phyloP scores from a whole-genome alignment of 805 yeast species.

The Saccharomycopsis sp. region DNA sequence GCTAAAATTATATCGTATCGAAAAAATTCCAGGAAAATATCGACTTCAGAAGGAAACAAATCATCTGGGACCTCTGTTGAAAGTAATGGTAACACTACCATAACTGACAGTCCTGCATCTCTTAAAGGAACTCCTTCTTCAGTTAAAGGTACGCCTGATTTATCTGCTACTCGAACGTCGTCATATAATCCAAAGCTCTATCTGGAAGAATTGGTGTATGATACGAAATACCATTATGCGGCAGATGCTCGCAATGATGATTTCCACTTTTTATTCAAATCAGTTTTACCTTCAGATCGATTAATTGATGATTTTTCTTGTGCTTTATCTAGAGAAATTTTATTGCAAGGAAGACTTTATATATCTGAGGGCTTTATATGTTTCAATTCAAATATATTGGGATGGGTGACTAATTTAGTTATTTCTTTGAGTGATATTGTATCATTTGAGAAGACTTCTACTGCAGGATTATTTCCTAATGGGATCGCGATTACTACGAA shows the following conservation, averaged over 20 bases:
- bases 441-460: conserved; percentile 69
- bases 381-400: conserved; percentile 79
- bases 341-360: conserved; percentile 82
- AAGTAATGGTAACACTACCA: too few relatives aligned
- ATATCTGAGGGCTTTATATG: conserved; percentile 73
- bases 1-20: conserved; percentile 20
- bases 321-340: conserved; percentile 79
- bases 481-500: conserved; percentile 68
- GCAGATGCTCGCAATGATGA: conserved; percentile 58
- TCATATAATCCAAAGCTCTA: conserved; percentile 34
- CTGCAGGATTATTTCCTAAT: conserved; percentile 88
- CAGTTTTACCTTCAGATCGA: conserved; percentile 61
- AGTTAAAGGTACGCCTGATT: neutral
- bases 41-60: conserved; percentile 2
- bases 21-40: conserved; percentile 17
- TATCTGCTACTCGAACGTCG: conserved; percentile 7
- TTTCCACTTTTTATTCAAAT: conserved; percentile 68
- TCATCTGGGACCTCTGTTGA: neutral
- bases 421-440: conserved; percentile 66
- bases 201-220: conserved; percentile 49
- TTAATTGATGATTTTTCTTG: conserved; percentile 84
- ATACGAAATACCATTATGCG: conserved; percentile 59
- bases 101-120: neutral
- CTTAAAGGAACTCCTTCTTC: neutral
- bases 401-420: conserved; percentile 82